Base-by-base conservation (phyloP, 768 basidiomycete genomes). In the Boletus vinaceobasis region DNA sequence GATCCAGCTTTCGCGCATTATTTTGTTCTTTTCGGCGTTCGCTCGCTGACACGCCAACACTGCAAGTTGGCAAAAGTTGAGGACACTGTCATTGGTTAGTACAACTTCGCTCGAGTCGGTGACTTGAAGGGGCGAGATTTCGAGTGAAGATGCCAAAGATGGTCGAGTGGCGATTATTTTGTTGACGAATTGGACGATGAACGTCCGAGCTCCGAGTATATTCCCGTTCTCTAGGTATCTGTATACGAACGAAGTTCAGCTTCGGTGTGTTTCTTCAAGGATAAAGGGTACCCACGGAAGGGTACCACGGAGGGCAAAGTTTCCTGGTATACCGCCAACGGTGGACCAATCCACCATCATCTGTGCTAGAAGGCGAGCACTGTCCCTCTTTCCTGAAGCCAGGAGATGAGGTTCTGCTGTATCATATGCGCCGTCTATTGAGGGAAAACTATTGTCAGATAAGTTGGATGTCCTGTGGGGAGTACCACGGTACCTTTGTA, bases 11-110 rank as follows among this genome's bases (percentile, higher is more conserved):
- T 88, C 90, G 48, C 87, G 79, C 76, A 81, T 84, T 29, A 78
- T 77, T 67, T 86, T 87, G 64, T 85, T 92, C 64, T 84, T 84
- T 17, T 90, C 86, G 4, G 88, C 90, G 53, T 89, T 84, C 5
- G 86, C 87, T 23, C 92, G 83, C 67, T 98, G 96, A 60, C 90
- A 92, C n/a, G 87, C 88, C 49, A 88, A 69, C 11, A 98, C 82
- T 0, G 90, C 92, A 50, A 98, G 81, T 64, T 99, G 97, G 2
- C 88, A 77, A 70, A 96, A 98, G 67, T 97, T 99, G 55, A 97
- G 75, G 7, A 85, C 75, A 0, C 82, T 73, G 58, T 95, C 89
- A 27, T 80, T 81, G 5, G 92, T 94, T 51, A 93, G 75, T 14
- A 81, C 69, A 4, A 97, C 77, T 63, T 94, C 90, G 53, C 80